Base-by-base conservation (phyloP, 495 filamentous ascomycete species). In the Wilcoxina mikolae region DNA sequence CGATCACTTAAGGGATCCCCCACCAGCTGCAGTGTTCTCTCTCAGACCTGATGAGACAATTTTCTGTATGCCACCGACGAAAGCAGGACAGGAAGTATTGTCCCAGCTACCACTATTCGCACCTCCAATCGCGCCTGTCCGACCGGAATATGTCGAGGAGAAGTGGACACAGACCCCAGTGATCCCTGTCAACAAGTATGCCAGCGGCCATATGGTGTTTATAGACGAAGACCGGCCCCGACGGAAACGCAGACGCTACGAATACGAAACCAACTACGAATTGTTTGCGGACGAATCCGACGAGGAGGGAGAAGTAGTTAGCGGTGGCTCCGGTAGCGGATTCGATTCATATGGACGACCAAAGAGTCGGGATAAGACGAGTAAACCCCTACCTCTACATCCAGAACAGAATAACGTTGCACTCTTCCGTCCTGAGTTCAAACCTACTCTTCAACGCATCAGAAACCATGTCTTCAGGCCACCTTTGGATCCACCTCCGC, bases 401-500 rank as follows among this genome's bases (percentile, higher is more conserved):
- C 83, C 89, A 7, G 83, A 85, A 60, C 81, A 83, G 59, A 79
- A 76, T 2, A 76, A 83, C 53, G 84, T 94, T 56, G 89, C 88
- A 1, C 72, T 98, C 5, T 98, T 96, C 71, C 78, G 78, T 44
- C 83, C 87, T 0, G 87, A 94, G 54, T 91, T 90, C 71, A 93
- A 89, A 66, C 77, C 79, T 46, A 87, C 94, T 25, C 79, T 89
- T 50, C 89, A 95, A 60, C 79, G 91, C 7, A 79, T 96, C 12
- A 86, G 95, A 61, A 87, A 86, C n/a, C 88, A 95, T 67, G 81
- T 87, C 47, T 95, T 96, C 69, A 75, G 87, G 54, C 90, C 90
- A n/a, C 91, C 91, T 11, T 83, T 82, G 3, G 89, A 95, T 0
- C 94, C 95, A 85, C 91, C 91, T 3, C 79, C 82, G 17, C 81